Base-by-base conservation (phyloP, 2,329 filamentous ascomycete genomes). In the Dothistroma pini region DNA sequence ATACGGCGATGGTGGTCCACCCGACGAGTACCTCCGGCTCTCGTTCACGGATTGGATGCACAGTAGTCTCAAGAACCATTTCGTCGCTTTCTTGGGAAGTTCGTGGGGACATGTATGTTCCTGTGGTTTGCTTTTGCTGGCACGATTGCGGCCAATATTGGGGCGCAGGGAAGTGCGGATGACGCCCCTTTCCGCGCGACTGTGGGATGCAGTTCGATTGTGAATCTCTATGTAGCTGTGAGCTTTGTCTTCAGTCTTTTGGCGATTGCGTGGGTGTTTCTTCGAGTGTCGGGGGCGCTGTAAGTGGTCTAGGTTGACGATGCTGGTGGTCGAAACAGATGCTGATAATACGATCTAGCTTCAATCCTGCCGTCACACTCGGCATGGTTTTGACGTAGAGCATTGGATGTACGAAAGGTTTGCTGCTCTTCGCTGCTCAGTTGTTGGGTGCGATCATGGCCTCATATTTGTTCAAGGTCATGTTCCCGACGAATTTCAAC, bases 51-150 rank as follows among this genome's bases (percentile, higher is more conserved):
- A 58, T 34, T 54, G 57, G 57, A 58, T 58, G 48, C 49, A 58
- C 14, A 50, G 29, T 22, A 53, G 48, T 16, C 50, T 59, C n/a
- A 52, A 41, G 16, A 64, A 64, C 57, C 63, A 70, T 49, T 65
- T 70, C 57, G 59, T 71, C 32, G 68, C 69, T 0, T 53, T 59
- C 47, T 31, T 70, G 9, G 69, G 69, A 29, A 75, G 54, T 75
- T 74, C 49, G 68, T 74, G 10, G 73, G 73, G 1, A 75, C 73
- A 1, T 72, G 70, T 31, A 68, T 73, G 66, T 75, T 74, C 64
- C 68, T 75, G 29, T 74, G 70, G 65, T 70, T 74, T 47, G 73
- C 71, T 16, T 72, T 74, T 56, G 60, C 69, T 1, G 65, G 70
- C 8, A 54, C 57, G 19, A 54, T 50, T 12, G 57, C 55, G 5